phyloP scores from a whole-genome alignment of 495 filamentous ascomycete genomes.

The Annulohypoxylon nitens region DNA sequence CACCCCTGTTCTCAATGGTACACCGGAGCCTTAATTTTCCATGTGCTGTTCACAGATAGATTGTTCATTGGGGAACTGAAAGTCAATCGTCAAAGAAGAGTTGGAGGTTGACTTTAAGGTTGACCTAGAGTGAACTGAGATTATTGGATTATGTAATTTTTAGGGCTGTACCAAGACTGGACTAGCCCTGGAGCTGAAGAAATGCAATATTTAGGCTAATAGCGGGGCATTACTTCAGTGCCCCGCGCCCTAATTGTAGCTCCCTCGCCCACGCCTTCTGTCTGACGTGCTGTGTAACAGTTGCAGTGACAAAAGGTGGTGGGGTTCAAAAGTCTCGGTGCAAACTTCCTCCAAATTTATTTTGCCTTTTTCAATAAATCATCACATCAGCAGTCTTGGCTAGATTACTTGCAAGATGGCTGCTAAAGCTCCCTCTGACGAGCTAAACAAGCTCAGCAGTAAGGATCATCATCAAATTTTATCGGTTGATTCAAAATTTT shows the following conservation, averaged over 20 bases:
- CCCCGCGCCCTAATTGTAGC: neutral
- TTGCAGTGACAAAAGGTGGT: constrained; percentile 20
- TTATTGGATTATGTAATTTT: neutral
- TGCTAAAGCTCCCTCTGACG: constrained; percentile 57
- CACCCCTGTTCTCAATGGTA: no score
- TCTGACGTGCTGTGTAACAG: constrained; percentile 13
- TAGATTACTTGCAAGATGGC: constrained; percentile 53
- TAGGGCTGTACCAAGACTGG: neutral
- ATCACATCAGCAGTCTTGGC: constrained; percentile 14
- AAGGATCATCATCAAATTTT: constrained; percentile 14
- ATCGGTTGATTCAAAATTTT: constrained; percentile 11
- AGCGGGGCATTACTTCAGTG: neutral
- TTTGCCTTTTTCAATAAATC: constrained; percentile 4
- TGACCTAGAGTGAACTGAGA: neutral
- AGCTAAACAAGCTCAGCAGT: constrained; percentile 61
- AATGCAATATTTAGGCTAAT: neutral
- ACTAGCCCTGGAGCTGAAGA: neutral
- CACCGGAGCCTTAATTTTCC: no score
- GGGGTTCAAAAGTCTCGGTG: constrained; percentile 32
- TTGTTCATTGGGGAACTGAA: no score
- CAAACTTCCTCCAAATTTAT: neutral
- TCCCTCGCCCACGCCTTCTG: neutral
- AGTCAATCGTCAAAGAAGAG: no score
- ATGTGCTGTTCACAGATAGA: no score
- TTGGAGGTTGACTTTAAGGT: neutral